phyloP scores from a whole-genome alignment of 2,329 filamentous ascomycete species.

The Colletotrichum lini region DNA sequence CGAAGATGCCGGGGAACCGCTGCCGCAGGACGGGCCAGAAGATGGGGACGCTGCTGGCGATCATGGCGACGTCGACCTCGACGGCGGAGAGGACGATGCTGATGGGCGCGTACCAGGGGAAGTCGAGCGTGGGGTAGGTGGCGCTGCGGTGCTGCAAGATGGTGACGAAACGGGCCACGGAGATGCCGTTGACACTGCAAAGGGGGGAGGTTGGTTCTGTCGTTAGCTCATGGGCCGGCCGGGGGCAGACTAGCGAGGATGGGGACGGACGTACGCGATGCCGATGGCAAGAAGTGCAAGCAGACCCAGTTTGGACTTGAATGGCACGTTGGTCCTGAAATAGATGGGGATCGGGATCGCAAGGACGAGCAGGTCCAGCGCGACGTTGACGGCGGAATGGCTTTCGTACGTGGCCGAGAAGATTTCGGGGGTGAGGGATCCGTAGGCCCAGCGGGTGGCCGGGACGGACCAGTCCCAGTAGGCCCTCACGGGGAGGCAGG shows the following conservation, averaged over 20 bases:
- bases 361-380: slow-evolving; percentile 52
- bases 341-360: slow-evolving; percentile 52
- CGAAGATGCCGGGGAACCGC: slow-evolving; percentile 36
- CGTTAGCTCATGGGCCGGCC: background rate
- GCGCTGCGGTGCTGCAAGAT: slow-evolving; percentile 50
- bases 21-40: slow-evolving; percentile 77
- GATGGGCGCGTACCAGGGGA: slow-evolving; percentile 51
- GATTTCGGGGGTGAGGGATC: slow-evolving; percentile 44
- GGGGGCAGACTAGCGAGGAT: too few species aligned
- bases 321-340: slow-evolving; percentile 45
- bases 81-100: slow-evolving; percentile 43
- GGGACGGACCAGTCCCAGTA: slow-evolving; percentile 44
- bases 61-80: slow-evolving; percentile 46
- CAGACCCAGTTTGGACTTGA: slow-evolving; percentile 47
- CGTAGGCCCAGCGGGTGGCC: slow-evolving; percentile 51
- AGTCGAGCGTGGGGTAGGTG: slow-evolving; percentile 51
- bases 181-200: slow-evolving; percentile 45
- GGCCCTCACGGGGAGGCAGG: slow-evolving; percentile 47
- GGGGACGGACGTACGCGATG: slow-evolving; percentile 44
- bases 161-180: slow-evolving; percentile 50
- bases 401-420: slow-evolving; percentile 52
- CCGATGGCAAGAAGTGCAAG: slow-evolving; percentile 51
- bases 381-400: slow-evolving; percentile 53
- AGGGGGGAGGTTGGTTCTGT: background rate
- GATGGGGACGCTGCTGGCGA: slow-evolving; percentile 79